Evolutionary conservation across 1,284 basidiomycete genomes (phyloP).

Genomic region (Cryptococcus sp.): DNA sequence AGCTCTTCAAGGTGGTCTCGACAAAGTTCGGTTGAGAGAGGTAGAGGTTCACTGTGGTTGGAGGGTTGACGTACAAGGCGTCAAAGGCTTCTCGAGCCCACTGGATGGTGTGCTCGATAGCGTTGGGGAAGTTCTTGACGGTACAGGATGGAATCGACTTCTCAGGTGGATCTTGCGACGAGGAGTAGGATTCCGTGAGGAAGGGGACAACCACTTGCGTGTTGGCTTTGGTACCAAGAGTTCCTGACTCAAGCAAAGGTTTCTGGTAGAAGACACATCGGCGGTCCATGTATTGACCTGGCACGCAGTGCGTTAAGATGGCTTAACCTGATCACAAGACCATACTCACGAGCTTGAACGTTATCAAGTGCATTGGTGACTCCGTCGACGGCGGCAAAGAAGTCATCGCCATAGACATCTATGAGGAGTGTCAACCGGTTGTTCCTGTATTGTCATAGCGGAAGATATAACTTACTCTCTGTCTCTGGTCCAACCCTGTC

Average conservation of each 20-base stretch:
- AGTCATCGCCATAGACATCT: slow-evolving; percentile 87
- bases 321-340: background rate
- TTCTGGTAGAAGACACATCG: slow-evolving; percentile 98
- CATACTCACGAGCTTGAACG: slow-evolving; percentile 78
- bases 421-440: background rate
- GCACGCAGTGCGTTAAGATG: slow-evolving; percentile 1
- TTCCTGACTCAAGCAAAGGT: slow-evolving; percentile 95
- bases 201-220: slow-evolving; percentile 95
- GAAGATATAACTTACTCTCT: slow-evolving; percentile 66
- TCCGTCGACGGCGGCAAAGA: slow-evolving; percentile 85
- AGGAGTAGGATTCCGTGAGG: slow-evolving; percentile 95
- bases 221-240: slow-evolving; percentile 98
- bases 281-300: slow-evolving; percentile 97
- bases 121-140: slow-evolving; percentile 99
- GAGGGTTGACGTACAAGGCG: slow-evolving; percentile 88
- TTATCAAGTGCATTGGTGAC: slow-evolving; percentile 99
- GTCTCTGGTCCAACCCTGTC: slow-evolving; percentile 92
- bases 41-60: slow-evolving; percentile 93
- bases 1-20: slow-evolving; percentile 85
- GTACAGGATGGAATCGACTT: slow-evolving; percentile 98
- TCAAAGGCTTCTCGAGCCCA: slow-evolving; percentile 96
- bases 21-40: slow-evolving; percentile 95
- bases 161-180: slow-evolving; percentile 98
- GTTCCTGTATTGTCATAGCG: too few relatives aligned
- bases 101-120: slow-evolving; percentile 99